phyloP scores from a whole-genome alignment of 306 rosid genomes.

The Pyrus communis region DNA sequence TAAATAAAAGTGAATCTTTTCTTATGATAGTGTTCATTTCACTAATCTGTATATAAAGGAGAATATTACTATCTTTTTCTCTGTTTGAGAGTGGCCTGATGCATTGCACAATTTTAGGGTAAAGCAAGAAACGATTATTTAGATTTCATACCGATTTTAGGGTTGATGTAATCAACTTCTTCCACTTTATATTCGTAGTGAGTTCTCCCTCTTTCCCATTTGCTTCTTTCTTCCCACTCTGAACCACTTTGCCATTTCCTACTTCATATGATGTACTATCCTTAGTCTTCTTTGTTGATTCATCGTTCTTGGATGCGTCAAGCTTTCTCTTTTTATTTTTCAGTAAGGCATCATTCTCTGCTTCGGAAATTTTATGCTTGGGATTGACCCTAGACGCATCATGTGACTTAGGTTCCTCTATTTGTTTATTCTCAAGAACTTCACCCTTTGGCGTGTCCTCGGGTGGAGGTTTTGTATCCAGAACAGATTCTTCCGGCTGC shows the following conservation, averaged over 20 bases:
- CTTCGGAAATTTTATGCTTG: constrained; percentile 14
- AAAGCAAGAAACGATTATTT: neutral
- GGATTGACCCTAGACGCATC: constrained; percentile 26
- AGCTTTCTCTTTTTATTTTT: constrained; percentile 62
- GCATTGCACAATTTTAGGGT: neutral
- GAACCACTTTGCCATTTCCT: constrained; percentile 71
- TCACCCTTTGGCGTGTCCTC: constrained; percentile 30
- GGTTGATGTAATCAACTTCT: constrained; percentile 64
- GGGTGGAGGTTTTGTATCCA: constrained; percentile 26
- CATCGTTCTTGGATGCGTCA: constrained; percentile 39
- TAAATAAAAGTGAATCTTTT: too few species aligned
- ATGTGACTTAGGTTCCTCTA: constrained; percentile 21
- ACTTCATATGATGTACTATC: constrained; percentile 26
- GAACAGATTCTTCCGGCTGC: constrained; percentile 32
- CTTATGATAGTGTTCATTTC: neutral
- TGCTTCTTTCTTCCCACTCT: constrained; percentile 34
- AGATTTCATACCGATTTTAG: constrained; percentile 58
- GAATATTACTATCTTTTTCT: neutral
- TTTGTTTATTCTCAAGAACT: constrained; percentile 16
- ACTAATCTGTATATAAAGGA: neutral
- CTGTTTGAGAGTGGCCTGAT: neutral
- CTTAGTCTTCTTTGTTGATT: constrained; percentile 38
- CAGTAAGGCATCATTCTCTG: constrained; percentile 25
- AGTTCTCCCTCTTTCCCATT: constrained; percentile 17
- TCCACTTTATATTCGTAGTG: constrained; percentile 64